phyloP scores from a whole-genome alignment of 441 rosid genomes.

The Raphanus hybrid region DNA sequence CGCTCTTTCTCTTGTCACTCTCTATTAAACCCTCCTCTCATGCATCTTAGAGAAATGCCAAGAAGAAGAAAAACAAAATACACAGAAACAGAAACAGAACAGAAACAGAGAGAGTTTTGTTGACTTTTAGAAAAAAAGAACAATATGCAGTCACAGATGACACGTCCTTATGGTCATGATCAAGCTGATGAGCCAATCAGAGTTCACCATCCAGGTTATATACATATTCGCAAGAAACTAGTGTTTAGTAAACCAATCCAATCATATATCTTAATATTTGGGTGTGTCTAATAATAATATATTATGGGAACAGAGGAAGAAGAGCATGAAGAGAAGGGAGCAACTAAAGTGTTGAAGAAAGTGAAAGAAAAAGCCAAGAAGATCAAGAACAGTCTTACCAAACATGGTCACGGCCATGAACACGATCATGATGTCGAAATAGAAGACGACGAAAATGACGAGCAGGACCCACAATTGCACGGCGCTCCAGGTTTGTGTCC shows the following conservation, averaged over 20 bases:
- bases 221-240: neutral
- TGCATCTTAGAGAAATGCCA: conserved; percentile 3
- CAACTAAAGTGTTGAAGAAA: conserved; percentile 64
- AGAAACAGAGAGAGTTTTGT: neutral
- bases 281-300: neutral
- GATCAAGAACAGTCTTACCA: conserved; percentile 66
- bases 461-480: conserved; percentile 50
- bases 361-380: conserved; percentile 81
- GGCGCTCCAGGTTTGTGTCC: conserved; percentile 43
- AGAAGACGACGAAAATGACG: conserved; percentile 60
- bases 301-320: conserved; percentile 52
- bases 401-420: conserved; percentile 55
- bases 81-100: conserved; percentile 7
- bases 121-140: neutral
- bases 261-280: neutral
- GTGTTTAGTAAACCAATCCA: neutral
- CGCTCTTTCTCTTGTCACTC: conserved; percentile 17
- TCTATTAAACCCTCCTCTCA: conserved; percentile 13
- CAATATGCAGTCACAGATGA: conserved; percentile 35
- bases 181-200: conserved; percentile 35
- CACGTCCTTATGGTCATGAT: conserved; percentile 38
- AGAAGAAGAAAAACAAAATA: conserved; percentile 12
- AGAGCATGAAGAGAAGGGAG: conserved; percentile 59
- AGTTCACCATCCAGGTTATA: conserved; percentile 38
- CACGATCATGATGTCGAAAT: conserved; percentile 56